phyloP scores from a whole-genome alignment of 2,329 filamentous ascomycete genomes.

The Dissoconium aciculare region DNA sequence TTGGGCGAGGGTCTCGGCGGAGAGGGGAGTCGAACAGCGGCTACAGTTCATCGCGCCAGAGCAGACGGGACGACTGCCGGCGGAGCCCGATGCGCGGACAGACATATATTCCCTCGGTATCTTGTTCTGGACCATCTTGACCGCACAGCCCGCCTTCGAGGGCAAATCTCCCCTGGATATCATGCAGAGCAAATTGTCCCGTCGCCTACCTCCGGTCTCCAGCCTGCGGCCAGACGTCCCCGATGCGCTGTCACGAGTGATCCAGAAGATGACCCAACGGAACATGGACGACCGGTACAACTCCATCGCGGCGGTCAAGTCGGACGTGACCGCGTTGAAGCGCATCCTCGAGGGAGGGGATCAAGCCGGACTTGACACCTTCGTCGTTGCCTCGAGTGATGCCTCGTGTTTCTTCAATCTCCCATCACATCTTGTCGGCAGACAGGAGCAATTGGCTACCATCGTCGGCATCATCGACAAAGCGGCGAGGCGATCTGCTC shows the following conservation, averaged over 20 bases:
- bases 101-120: slow-evolving; percentile 90
- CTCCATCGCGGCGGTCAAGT: slow-evolving; percentile 70
- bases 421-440: slow-evolving; percentile 66
- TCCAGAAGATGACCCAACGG: slow-evolving; percentile 86
- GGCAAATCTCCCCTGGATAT: slow-evolving; percentile 74
- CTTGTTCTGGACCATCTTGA: slow-evolving; percentile 73
- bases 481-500: slow-evolving; percentile 49
- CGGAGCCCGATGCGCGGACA: slow-evolving; percentile 78
- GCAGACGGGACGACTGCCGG: slow-evolving; percentile 83
- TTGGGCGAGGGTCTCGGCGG: slow-evolving; percentile 70
- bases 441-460: slow-evolving; percentile 53
- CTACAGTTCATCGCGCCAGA: slow-evolving; percentile 86
- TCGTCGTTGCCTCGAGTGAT: slow-evolving; percentile 67
- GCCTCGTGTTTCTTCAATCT: slow-evolving; percentile 86
- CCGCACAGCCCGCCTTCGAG: slow-evolving; percentile 64
- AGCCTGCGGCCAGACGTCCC: slow-evolving; percentile 69
- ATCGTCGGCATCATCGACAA: slow-evolving; percentile 64
- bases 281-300: slow-evolving; percentile 78
- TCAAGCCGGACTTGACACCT: slow-evolving; percentile 52
- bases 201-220: slow-evolving; percentile 62
- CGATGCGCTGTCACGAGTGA: slow-evolving; percentile 64
- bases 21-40: slow-evolving; percentile 76
- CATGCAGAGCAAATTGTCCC: slow-evolving; percentile 73
- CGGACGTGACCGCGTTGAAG: slow-evolving; percentile 62
- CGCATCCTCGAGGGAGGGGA: slow-evolving; percentile 64